phyloP scores from a whole-genome alignment of 805 yeast species.

The Alloascoidea hylecoeti region DNA sequence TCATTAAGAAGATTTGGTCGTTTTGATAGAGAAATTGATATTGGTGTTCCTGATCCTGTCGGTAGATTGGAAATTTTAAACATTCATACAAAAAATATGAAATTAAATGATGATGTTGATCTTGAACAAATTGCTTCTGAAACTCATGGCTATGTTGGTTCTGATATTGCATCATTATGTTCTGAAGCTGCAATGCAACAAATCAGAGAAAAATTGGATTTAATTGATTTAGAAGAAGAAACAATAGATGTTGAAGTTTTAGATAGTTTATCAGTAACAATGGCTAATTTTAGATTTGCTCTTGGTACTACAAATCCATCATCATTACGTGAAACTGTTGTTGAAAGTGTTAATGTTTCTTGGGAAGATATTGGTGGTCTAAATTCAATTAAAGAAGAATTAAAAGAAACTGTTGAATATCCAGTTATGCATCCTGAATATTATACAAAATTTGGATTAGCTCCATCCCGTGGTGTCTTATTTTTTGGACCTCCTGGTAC shows the following conservation, averaged over 20 bases:
- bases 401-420: conserved; percentile 97
- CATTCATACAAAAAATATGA: conserved; percentile 98
- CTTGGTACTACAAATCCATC: conserved; percentile 97
- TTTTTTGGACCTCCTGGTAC: conserved; percentile 99
- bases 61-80: conserved; percentile 95
- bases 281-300: conserved; percentile 98
- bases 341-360: conserved; percentile 93
- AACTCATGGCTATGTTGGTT: conserved; percentile 99
- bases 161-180: conserved; percentile 95
- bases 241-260: conserved; percentile 95
- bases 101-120: conserved; percentile 88
- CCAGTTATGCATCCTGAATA: conserved; percentile 98
- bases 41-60: conserved; percentile 92
- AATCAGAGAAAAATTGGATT: conserved; percentile 98
- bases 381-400: conserved; percentile 90
- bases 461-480: conserved; percentile 96
- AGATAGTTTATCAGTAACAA: conserved; percentile 92
- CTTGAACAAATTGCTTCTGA: conserved; percentile 91
- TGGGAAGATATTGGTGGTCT: conserved; percentile 99
- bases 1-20: conserved; percentile 79
- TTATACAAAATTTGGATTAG: conserved; percentile 92
- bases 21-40: conserved; percentile 77
- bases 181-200: conserved; percentile 99
- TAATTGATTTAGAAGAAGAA: conserved; percentile 90
- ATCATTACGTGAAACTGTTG: conserved; percentile 98